phyloP scores from a whole-genome alignment of 1,284 basidiomycete genomes.

The Sanguinoderma infundibulare region DNA sequence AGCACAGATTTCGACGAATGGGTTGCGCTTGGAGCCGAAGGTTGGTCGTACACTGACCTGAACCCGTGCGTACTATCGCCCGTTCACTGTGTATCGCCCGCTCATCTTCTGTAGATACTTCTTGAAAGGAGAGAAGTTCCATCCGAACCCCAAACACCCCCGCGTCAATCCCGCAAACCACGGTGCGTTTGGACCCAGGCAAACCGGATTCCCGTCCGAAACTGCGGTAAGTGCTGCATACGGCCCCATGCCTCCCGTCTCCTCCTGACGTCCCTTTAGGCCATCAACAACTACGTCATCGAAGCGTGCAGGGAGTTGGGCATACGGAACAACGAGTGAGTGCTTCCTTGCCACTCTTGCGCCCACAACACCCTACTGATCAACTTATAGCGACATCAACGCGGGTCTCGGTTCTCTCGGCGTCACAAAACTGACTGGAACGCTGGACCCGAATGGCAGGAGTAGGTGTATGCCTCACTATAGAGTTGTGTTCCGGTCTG shows the following conservation, averaged over 20 bases:
- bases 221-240: conserved; percentile 14
- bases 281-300: conserved; percentile 19
- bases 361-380: not conserved
- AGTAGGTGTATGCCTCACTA: no score
- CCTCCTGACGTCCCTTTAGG: conserved; percentile 3
- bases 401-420: conserved; percentile 29
- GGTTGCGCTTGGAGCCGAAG: conserved; percentile 40
- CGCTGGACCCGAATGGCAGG: conserved; percentile 35
- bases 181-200: conserved; percentile 27
- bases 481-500: no score
- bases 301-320: conserved; percentile 28
- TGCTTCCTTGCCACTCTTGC: not conserved
- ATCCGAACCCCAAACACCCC: not conserved
- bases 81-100: not conserved
- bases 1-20: conserved; percentile 44
- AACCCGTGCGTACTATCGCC: conserved; percentile 29
- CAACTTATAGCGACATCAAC: conserved; percentile 36
- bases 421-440: conserved; percentile 32
- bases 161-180: not conserved
- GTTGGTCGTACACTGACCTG: conserved; percentile 41
- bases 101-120: conserved; percentile 33
- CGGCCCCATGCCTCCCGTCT: no score
- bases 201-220: conserved; percentile 23
- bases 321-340: conserved; percentile 30
- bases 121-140: conserved; percentile 30